Conservation (phyloP, 768 basidiomycete genomes). For the Lactarius vividus region DNA sequence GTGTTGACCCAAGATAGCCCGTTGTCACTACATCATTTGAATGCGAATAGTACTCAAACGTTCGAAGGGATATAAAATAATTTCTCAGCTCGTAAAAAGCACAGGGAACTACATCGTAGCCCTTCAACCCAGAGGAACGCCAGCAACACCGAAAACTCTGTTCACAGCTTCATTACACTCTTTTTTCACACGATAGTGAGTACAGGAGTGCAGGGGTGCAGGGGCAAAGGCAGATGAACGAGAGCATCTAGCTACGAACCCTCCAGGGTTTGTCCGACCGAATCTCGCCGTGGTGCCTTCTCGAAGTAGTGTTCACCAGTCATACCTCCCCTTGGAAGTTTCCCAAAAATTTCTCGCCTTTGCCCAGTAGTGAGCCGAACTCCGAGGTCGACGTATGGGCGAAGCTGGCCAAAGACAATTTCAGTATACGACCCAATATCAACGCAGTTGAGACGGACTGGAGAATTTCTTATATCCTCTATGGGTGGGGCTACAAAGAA, state of each 20-base stretch:
- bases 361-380: conserved; percentile 38
- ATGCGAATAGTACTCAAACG: background rate
- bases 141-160: background rate
- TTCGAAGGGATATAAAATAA: background rate
- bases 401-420: conserved; percentile 45
- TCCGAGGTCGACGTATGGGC: conserved; percentile 60
- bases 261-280: background rate
- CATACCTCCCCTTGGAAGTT: conserved; percentile 37
- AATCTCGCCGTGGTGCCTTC: conserved; percentile 31
- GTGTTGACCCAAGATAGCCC: too few species aligned
- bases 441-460: conserved; percentile 41
- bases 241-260: background rate
- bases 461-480: conserved; percentile 54
- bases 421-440: background rate
- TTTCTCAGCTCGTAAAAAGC: background rate
- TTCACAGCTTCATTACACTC: background rate
- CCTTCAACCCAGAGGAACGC: background rate
- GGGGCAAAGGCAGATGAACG: background rate
- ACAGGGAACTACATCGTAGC: background rate
- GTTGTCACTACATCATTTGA: background rate
- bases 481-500: conserved; percentile 80
- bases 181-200: background rate
- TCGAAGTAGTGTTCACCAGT: conserved; percentile 34
- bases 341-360: conserved; percentile 35
- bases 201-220: background rate